Percentiles rank a stretch among this genome's conserved stretches.
Evolutionary conservation across 257 asterid species (phyloP).

Genomic region (Solanum corneliomulleri): DNA sequence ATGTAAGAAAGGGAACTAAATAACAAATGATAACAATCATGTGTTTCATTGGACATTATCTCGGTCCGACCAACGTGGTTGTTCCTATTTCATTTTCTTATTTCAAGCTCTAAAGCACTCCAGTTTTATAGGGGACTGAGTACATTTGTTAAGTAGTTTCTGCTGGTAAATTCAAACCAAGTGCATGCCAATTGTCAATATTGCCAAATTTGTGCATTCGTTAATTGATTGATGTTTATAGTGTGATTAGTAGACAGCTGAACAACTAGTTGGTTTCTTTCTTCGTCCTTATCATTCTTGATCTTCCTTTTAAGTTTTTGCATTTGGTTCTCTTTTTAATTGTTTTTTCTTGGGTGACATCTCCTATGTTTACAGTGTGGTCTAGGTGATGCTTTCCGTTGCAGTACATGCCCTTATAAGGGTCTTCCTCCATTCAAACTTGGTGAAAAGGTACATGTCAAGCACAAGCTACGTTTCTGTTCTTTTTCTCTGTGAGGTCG

Average conservation of each 20-base stretch:
- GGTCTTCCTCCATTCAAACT: constrained; percentile 82
- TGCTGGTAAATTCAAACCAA: background rate
- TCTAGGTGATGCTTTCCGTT: constrained; percentile 96
- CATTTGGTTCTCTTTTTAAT: background rate
- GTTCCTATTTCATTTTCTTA: background rate
- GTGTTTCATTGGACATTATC: background rate
- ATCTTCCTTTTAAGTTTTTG: background rate
- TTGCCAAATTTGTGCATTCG: background rate
- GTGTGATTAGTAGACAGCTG: background rate
- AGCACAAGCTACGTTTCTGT: background rate
- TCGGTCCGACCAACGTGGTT: background rate
- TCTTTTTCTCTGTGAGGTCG: background rate
- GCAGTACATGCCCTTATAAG: constrained; percentile 89
- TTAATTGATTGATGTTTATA: background rate
- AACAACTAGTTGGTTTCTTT: background rate
- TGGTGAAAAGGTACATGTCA: constrained; percentile 68
- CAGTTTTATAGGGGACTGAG: background rate
- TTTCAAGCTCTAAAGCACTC: background rate
- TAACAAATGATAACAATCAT: background rate
- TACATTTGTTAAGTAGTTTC: background rate
- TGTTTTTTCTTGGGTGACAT: background rate
- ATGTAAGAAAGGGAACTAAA: background rate
- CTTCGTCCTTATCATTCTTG: background rate
- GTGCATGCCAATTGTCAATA: background rate
- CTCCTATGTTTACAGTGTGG: constrained; percentile 60